Evolutionary conservation across 1,284 basidiomycete species (phyloP).

Genomic region (Leucoagaricus sp.): DNA sequence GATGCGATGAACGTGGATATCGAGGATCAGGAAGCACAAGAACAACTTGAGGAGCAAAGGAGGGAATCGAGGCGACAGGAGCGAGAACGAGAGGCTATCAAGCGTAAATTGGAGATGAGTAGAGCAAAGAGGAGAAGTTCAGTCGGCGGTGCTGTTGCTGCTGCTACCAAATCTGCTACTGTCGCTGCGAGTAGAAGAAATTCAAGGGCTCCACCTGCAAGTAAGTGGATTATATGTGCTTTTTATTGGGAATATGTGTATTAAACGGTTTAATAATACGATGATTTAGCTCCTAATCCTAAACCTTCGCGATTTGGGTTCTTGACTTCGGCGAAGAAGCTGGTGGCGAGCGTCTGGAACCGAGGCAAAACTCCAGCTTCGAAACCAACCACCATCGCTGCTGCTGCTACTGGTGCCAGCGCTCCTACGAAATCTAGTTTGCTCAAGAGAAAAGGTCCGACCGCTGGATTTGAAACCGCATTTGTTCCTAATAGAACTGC

Average conservation of each 20-base stretch:
- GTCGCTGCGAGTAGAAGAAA: slow-evolving; percentile 27
- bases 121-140: slow-evolving; percentile 63
- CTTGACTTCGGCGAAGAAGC: slow-evolving; percentile 55
- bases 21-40: slow-evolving; percentile 30
- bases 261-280: background rate
- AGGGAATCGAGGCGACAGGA: slow-evolving; percentile 37
- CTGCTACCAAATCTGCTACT: slow-evolving; percentile 29
- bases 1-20: slow-evolving; percentile 26
- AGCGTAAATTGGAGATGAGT: slow-evolving; percentile 60
- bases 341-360: slow-evolving; percentile 59
- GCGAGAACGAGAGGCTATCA: slow-evolving; percentile 60
- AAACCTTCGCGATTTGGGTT: slow-evolving; percentile 56
- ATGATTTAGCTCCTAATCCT: slow-evolving; percentile 29
- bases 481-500: slow-evolving; percentile 22
- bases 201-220: slow-evolving; percentile 42
- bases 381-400: slow-evolving; percentile 15
- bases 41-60: slow-evolving; percentile 21
- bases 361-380: slow-evolving; percentile 36
- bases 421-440: slow-evolving; percentile 19
- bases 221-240: slow-evolving; percentile 13
- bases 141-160: slow-evolving; percentile 37
- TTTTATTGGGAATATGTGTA: background rate
- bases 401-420: background rate
- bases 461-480: slow-evolving; percentile 11
- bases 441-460: slow-evolving; percentile 23